Evolutionary conservation across 495 filamentous ascomycete genomes (phyloP).

Genomic region (Choiromyces venosus): DNA sequence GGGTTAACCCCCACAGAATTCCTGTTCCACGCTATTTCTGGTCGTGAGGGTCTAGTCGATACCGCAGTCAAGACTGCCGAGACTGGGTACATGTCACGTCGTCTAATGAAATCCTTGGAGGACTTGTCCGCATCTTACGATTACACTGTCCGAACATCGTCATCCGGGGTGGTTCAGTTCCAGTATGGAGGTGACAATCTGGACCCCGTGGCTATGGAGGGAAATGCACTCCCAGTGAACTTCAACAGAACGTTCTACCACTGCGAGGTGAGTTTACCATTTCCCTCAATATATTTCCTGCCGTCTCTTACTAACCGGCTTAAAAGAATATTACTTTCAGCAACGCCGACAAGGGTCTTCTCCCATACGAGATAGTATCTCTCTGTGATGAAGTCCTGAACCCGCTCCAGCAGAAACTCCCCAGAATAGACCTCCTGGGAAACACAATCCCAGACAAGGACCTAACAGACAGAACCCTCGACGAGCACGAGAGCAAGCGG

Average conservation of each 20-base stretch:
- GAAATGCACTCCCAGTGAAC: slow-evolving; percentile 82
- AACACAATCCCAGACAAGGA: slow-evolving; percentile 39
- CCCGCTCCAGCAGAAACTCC: slow-evolving; percentile 59
- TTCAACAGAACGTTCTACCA: slow-evolving; percentile 91
- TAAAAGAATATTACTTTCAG: slow-evolving; percentile 60
- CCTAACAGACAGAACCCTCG: slow-evolving; percentile 58
- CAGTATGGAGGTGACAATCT: slow-evolving; percentile 93
- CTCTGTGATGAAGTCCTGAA: slow-evolving; percentile 60
- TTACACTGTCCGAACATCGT: slow-evolving; percentile 85
- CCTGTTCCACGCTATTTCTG: slow-evolving; percentile 96
- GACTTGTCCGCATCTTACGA: slow-evolving; percentile 90
- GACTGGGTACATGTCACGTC: slow-evolving; percentile 97
- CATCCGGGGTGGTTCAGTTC: slow-evolving; percentile 83
- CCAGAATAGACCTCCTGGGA: slow-evolving; percentile 53
- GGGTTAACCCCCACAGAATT: slow-evolving; percentile 88
- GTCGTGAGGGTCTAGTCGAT: slow-evolving; percentile 96
- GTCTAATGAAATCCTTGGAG: slow-evolving; percentile 95
- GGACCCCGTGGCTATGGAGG: slow-evolving; percentile 97
- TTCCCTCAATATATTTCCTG: neutral
- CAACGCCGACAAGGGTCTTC: slow-evolving; percentile 63
- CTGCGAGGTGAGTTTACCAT: slow-evolving; percentile 48
- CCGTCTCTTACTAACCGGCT: neutral
- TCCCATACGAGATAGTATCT: slow-evolving; percentile 66
- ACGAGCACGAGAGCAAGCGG: slow-evolving; percentile 78
- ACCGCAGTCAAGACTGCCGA: slow-evolving; percentile 99